These are phyloP conservation scores for Xanthoconium stramineum DNA, from an alignment of 768 basidiomycete genomes.

Conservation along the genomic window DNA sequence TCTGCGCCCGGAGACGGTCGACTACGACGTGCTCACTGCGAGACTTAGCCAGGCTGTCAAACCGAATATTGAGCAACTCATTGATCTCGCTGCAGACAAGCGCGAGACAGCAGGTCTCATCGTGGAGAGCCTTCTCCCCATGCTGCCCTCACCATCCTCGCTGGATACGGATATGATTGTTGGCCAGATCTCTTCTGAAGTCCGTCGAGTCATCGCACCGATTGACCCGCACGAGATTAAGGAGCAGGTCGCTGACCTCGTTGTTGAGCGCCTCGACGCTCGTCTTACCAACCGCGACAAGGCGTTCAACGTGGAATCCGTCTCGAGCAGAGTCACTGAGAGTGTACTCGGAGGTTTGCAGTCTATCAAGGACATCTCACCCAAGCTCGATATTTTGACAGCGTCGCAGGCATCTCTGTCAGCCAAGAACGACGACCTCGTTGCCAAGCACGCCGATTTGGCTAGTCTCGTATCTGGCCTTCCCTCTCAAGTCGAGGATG, in stretches of 20 bases:
- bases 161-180: constrained; percentile 56
- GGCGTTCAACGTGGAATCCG: constrained; percentile 56
- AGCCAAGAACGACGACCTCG: constrained; percentile 37
- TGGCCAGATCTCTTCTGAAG: constrained; percentile 60
- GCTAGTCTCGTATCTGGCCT: constrained; percentile 43
- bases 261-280: constrained; percentile 81
- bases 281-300: constrained; percentile 77
- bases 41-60: constrained; percentile 83
- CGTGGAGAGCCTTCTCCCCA: constrained; percentile 65
- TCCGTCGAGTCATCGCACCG: constrained; percentile 67
- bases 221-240: constrained; percentile 85
- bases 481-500: constrained; percentile 43
- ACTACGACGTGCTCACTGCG: constrained; percentile 73
- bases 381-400: constrained; percentile 39
- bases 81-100: constrained; percentile 86
- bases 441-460: constrained; percentile 40
- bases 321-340: constrained; percentile 56
- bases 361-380: constrained; percentile 38
- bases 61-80: constrained; percentile 84
- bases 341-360: constrained; percentile 44
- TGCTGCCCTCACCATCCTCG: constrained; percentile 47
- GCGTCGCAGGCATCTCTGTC: constrained; percentile 42
- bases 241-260: constrained; percentile 85
- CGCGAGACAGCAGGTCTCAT: constrained; percentile 83
- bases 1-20: constrained; percentile 62